Conservation (phyloP, 768 basidiomycete genomes). For the Mrakia frigida region DNA sequence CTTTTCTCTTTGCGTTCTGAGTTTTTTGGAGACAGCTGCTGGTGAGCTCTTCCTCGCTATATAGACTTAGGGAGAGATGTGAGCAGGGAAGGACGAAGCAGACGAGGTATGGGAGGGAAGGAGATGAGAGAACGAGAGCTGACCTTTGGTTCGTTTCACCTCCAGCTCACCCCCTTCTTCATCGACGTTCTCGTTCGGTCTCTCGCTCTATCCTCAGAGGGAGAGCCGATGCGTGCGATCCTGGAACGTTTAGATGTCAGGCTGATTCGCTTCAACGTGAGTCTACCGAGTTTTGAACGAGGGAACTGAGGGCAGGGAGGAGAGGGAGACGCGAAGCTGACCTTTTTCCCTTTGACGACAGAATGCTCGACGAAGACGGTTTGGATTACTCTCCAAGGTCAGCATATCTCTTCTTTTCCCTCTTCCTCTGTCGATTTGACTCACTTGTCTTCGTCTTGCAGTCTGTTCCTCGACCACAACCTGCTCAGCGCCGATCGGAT, state of each 20-base stretch:
- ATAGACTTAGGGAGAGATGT: neutral
- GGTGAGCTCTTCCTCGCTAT: neutral
- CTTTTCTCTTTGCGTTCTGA: neutral
- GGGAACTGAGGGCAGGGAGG: neutral
- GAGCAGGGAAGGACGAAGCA: neutral
- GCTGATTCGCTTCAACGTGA: neutral
- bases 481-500: neutral
- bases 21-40: neutral
- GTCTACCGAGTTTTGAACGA: neutral
- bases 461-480: neutral
- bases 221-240: neutral
- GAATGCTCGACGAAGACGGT: constrained; percentile 7
- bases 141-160: neutral
- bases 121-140: no score
- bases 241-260: neutral
- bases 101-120: neutral
- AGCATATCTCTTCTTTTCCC: neutral
- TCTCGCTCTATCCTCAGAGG: neutral
- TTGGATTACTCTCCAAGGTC: constrained; percentile 7
- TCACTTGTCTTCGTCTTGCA: neutral
- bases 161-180: neutral
- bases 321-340: neutral
- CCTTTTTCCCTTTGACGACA: neutral
- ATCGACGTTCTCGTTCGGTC: neutral
- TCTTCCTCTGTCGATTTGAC: neutral